phyloP scores from a whole-genome alignment of 73 alveolate species.

The Durusdinium trenchii region DNA sequence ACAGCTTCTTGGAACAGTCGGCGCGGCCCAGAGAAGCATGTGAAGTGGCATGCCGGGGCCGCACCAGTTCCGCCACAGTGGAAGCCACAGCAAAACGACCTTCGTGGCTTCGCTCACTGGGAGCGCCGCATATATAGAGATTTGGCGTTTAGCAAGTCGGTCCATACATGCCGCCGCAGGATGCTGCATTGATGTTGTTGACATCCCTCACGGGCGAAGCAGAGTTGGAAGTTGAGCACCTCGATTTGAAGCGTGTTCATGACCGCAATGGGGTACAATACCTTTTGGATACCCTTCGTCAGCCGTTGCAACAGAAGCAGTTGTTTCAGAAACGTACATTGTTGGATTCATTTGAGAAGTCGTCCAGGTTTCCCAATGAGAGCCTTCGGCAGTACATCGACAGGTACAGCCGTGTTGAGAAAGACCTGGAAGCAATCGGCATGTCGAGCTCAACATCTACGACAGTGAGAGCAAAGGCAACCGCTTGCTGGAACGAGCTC shows the following conservation, averaged over 20 bases:
- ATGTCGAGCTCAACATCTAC: no score
- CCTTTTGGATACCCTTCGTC: neutral
- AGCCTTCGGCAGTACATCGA: no score
- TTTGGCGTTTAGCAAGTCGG: neutral
- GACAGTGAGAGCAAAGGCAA: no score
- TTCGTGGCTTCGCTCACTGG: neutral
- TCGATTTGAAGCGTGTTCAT: neutral
- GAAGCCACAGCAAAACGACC: neutral
- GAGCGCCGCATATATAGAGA: neutral
- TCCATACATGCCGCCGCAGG: neutral
- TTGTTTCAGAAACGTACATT: neutral
- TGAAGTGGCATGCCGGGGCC: conserved; percentile 12
- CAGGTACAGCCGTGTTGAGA: no score
- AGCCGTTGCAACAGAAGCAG: neutral
- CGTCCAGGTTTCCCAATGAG: no score
- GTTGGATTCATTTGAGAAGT: no score
- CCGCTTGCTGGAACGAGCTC: no score
- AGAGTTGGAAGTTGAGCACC: neutral
- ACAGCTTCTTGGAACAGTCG: neutral
- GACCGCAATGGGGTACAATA: neutral
- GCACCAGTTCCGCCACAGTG: conserved; percentile 1
- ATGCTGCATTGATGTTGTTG: conserved; percentile 17
- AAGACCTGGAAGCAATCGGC: no score
- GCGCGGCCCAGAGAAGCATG: neutral
- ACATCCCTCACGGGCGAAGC: neutral